Base-by-base conservation (phyloP, 768 basidiomycete species). In the Boletus speciosus region DNA sequence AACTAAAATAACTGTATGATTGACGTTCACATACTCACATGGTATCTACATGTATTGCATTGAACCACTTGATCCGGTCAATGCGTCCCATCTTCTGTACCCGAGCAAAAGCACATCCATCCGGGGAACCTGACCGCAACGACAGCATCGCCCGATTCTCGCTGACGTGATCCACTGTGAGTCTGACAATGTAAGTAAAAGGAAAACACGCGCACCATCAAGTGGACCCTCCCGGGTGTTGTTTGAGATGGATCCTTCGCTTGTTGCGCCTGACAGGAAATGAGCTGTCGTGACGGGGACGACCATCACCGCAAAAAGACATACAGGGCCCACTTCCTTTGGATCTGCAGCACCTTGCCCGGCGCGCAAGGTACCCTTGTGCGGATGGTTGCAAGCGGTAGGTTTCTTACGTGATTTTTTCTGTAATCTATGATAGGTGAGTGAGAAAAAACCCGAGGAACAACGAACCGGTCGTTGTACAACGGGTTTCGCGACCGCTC, bases 31-130 rank as follows among this genome's bases (percentile, higher is more conserved):
- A 19, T 31, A 21, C 19, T 21, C 34, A 23, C 16, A 5, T 38
- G n/a, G 10, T 16, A 32, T 10, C 38, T 35, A 40, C 6, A 9
- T 3, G 8, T 34, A 2, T 6, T 7, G 40, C 31, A 14, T 34
- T 6, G 23, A 19, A 27, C 32, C 21, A n/a, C 16, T 16, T 6
- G 8, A 29, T 29, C 29, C 1, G 34, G 4, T 47, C 23, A 41
- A 25, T 40, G 21, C 5, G 25, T 35, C 21, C 32, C 47, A 27
- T 53, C 46, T 19, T 40, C 32, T 6, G 21, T 23, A 29, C 36
- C 7, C 5, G 49, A 6, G 10, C 16, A 8, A 16, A 4, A 52
- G 31, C 53, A 54, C 53, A 54, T 37, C 53, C 53, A 54, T 3
- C 29, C 8, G 8, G 53, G 53, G 0, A 54, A 42, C 11, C 21